Evolutionary conservation across 176 grass and related monocot species (phyloP).

Genomic region (Thalia dealbata): DNA sequence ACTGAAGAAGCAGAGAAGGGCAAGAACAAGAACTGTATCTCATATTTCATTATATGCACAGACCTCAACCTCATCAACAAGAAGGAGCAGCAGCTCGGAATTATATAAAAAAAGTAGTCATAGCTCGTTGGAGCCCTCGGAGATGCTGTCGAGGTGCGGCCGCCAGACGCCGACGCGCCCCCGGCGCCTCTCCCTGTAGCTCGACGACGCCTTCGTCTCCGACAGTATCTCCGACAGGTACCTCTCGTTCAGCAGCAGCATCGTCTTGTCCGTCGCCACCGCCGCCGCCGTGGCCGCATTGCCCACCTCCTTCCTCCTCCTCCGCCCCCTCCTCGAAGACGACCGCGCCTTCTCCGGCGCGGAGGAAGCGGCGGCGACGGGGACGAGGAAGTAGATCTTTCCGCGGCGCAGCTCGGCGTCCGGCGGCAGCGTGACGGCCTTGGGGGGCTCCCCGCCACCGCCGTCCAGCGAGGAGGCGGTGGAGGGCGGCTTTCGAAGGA

Average conservation of each 20-base stretch:
- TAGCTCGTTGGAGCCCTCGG: slow-evolving; percentile 58
- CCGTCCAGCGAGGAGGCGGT: slow-evolving; percentile 35
- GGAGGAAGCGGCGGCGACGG: slow-evolving; percentile 30
- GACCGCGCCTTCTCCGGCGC: slow-evolving; percentile 24
- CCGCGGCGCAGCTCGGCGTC: slow-evolving; percentile 80
- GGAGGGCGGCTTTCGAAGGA: slow-evolving; percentile 64
- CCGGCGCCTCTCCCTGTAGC: slow-evolving; percentile 49
- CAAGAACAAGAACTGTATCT: background rate
- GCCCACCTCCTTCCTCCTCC: slow-evolving; percentile 30
- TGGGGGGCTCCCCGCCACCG: slow-evolving; percentile 38
- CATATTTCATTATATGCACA: background rate
- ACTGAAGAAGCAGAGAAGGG: background rate
- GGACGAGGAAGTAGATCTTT: slow-evolving; percentile 94
- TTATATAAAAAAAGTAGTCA: slow-evolving; percentile 63
- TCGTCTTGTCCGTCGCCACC: slow-evolving; percentile 33
- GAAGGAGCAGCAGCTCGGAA: background rate
- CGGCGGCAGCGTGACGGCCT: slow-evolving; percentile 63
- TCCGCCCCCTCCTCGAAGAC: slow-evolving; percentile 31
- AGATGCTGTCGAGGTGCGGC: slow-evolving; percentile 92
- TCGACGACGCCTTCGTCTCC: slow-evolving; percentile 82
- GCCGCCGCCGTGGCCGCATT: background rate
- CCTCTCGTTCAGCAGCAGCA: slow-evolving; percentile 57
- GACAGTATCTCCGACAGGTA: slow-evolving; percentile 93
- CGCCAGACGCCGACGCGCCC: slow-evolving; percentile 80
- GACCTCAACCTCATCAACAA: background rate